Base-by-base conservation (phyloP, 83 land plant species). In the Diphasiastrum complanatum region DNA sequence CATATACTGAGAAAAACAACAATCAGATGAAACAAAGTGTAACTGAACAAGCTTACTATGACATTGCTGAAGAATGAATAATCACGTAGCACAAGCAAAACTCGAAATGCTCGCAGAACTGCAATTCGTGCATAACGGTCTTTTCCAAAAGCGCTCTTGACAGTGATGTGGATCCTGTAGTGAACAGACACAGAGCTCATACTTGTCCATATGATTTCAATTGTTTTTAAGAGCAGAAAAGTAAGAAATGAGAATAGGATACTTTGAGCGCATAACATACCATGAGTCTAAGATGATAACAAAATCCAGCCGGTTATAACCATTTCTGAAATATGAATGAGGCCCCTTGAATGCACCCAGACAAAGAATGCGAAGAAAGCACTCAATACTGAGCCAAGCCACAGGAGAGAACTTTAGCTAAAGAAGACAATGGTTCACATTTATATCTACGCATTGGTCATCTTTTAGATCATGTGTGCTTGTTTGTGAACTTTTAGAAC, bases 131-230 rank as follows among this genome's bases (percentile, higher is more conserved):
- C 32, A 34, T 36, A 65, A 36, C 3, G 12, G 22, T 33, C 49
- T 2, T 34, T 37, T 22, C 60, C 60, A 34, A 28, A 37, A 23
- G 27, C 18, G 27, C 45, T 16, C 19, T 11, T 20, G 23, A 55
- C 61, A 33, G 53, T 51, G 2, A 65, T 19, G n/a, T 65, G 68
- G 12, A 55, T 43, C 68, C 68, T 65, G 33, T 26, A 61, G 29
- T n/a, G n/a, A n/a, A n/a, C n/a, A n/a, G 25, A 49, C 29, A 54
- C 25, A 30, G 33, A 54, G 33, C 6, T 38, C 43, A 38, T 38
- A 38, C 14, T 38, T 8, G 43, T 38, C 43, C n/a, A n/a, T n/a
- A n/a, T n/a, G n/a, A n/a, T n/a, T n/a, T n/a, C n/a, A 58, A 26
- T 16, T 22, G 28, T 5, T 22, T 18, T n/a, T 11, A 8, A n/a